Conservation (phyloP, 257 asterid genomes). For the Solanum etuberosum region DNA sequence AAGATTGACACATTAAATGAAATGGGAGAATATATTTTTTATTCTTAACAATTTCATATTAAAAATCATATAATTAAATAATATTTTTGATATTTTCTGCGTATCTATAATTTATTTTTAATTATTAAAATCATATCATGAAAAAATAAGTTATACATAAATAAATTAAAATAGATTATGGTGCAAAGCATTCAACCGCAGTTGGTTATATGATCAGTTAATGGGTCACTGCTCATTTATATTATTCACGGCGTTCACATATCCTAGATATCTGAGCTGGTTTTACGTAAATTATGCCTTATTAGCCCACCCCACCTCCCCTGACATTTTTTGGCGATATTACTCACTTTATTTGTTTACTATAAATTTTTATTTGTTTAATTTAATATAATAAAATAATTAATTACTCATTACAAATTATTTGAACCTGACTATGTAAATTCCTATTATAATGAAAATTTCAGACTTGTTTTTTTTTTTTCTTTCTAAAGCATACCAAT, state of each 20-base stretch:
- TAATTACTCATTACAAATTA: too few relatives aligned
- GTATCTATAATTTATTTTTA: not conserved
- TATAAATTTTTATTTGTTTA: too few relatives aligned
- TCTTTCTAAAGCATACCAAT: not conserved
- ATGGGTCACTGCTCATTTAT: not conserved
- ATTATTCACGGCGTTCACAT: not conserved
- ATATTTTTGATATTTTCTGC: too few relatives aligned
- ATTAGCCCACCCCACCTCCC: not conserved
- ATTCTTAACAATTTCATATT: too few relatives aligned
- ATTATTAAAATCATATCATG: not conserved
- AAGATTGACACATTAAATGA: too few relatives aligned
- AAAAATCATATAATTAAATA: too few relatives aligned
- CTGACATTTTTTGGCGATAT: not conserved
- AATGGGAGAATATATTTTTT: not conserved
- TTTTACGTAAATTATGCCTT: not conserved
- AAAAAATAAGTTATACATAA: too few relatives aligned
- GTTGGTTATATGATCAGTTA: not conserved
- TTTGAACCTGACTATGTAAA: too few relatives aligned
- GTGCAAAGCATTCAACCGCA: not conserved
- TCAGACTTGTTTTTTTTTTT: not conserved
- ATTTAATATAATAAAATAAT: too few relatives aligned
- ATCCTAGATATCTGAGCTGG: not conserved
- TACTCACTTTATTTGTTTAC: too few relatives aligned
- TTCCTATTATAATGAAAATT: too few relatives aligned
- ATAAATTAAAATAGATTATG: not conserved